Base-by-base conservation (phyloP, 2,329 filamentous ascomycete genomes). In the Microascus cirrosus region DNA sequence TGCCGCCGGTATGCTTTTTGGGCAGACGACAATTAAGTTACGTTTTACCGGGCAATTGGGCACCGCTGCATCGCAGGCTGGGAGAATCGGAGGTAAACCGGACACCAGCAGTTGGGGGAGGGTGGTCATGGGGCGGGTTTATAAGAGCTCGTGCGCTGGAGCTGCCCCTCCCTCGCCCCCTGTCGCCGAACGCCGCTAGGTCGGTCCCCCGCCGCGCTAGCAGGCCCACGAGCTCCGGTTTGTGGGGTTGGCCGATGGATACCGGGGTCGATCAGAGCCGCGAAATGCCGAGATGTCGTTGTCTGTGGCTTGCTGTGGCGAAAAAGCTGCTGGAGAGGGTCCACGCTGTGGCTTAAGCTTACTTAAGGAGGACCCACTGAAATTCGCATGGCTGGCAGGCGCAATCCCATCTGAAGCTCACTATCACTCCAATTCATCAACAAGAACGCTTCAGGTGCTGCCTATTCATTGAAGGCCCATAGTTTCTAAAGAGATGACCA, bases 41-140 rank as follows among this genome's bases (percentile, higher is more conserved):
- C n/a, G n/a, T 32, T 4, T 32, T 32, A 32, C 28, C 28, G 28
- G 28, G 28, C 28, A 57, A 52, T 57, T 57, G 55, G 55, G 55
- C 55, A 52, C 55, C 18, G 50, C 55, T 57, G 45, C 55, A 57
- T 57, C 45, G 24, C 20, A 32, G 34, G 28, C 24, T 13, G n/a
- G n/a, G 32, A 10, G 24, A 34, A 32, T 34, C 18, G n/a, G 52
- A 53, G 52, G 36, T 13, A 34, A 18, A 13, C 24, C 51, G 54
- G 24, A 45, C 20, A 20, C 45, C 58, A 48, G 34, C 28, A 42
- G 42, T 53, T n/a, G 22, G 53, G 34, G 28, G 52, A 20, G 54
- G 58, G 20, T n/a, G 22, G 20, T 24, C 36, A 42, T 12, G 36
- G 18, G 12, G 18, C 36, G 13, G 36, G 4, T n/a, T 45, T 45